phyloP scores from a whole-genome alignment of 768 basidiomycete species.

The Auricularia sp. region DNA sequence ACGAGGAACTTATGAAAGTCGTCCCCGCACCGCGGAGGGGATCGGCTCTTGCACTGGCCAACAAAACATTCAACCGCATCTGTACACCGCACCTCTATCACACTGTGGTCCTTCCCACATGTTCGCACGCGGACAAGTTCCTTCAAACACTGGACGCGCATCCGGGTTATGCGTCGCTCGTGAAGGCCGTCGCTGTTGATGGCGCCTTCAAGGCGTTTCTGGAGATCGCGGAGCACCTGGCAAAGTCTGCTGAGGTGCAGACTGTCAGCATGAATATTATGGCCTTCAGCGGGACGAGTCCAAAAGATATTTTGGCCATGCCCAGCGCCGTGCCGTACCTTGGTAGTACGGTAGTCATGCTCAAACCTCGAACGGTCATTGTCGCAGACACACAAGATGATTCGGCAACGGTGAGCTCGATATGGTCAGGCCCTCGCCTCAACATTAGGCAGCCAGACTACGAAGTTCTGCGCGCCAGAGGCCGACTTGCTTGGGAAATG shows the following conservation, averaged over 20 bases:
- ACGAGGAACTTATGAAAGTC: background rate
- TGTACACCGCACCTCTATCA: background rate
- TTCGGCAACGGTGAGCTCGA: background rate
- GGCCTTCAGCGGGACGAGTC: background rate
- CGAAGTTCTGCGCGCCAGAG: no score
- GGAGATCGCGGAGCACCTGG: background rate
- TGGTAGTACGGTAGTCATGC: background rate
- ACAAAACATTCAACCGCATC: background rate
- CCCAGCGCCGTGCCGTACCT: background rate
- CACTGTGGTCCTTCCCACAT: background rate
- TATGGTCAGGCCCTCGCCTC: background rate
- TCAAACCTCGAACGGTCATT: background rate
- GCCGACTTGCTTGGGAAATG: background rate
- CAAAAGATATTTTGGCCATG: background rate
- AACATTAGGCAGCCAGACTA: no score
- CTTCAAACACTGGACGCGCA: background rate
- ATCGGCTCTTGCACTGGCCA: background rate
- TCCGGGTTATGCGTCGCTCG: background rate
- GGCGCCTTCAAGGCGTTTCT: background rate
- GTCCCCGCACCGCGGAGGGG: background rate
- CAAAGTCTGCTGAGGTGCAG: background rate
- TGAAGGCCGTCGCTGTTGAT: background rate
- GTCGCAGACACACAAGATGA: background rate
- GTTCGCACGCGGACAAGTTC: background rate
- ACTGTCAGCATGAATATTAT: background rate